Percentiles rank a stretch among this genome's conserved stretches.
Evolutionary conservation across 2,329 filamentous ascomycete genomes (phyloP).

Genomic region (Parastagonospora nodorum): DNA sequence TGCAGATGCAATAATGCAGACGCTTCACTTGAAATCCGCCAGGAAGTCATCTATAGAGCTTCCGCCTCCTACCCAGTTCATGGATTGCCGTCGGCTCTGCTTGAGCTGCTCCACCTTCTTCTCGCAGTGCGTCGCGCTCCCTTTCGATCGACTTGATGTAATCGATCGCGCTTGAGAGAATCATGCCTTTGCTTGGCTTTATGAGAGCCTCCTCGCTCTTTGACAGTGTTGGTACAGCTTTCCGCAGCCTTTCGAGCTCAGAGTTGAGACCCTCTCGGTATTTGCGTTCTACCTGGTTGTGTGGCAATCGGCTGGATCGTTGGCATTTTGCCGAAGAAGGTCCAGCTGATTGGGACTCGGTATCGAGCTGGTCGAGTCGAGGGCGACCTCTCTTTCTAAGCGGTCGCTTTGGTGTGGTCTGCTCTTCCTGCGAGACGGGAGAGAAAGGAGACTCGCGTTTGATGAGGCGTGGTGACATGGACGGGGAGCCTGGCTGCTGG

Average conservation of each 20-base stretch:
- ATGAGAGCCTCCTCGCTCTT: conserved; percentile 32
- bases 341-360: conserved; percentile 20
- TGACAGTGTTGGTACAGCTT: conserved; percentile 35
- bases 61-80: conserved; percentile 10
- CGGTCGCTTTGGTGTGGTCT: conserved; percentile 30
- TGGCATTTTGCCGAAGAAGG: conserved; percentile 19
- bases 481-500: conserved; percentile 28
- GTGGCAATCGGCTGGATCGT: conserved; percentile 33
- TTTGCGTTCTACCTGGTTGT: conserved; percentile 44
- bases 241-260: conserved; percentile 35
- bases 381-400: conserved; percentile 40
- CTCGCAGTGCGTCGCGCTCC: conserved; percentile 32
- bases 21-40: conserved; percentile 6
- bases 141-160: conserved; percentile 38
- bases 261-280: conserved; percentile 38
- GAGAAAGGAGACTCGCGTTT: conserved; percentile 38
- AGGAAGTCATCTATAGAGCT: conserved; percentile 15
- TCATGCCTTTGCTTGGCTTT: conserved; percentile 42
- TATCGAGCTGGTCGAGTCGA: conserved; percentile 29
- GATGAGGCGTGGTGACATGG: conserved; percentile 32
- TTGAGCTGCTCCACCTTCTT: conserved; percentile 37
- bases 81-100: conserved; percentile 7
- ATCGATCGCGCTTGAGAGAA: conserved; percentile 39
- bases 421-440: conserved; percentile 21
- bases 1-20: background rate